phyloP scores from a whole-genome alignment of 306 rosid genomes.

The Boehmeria nivea region DNA sequence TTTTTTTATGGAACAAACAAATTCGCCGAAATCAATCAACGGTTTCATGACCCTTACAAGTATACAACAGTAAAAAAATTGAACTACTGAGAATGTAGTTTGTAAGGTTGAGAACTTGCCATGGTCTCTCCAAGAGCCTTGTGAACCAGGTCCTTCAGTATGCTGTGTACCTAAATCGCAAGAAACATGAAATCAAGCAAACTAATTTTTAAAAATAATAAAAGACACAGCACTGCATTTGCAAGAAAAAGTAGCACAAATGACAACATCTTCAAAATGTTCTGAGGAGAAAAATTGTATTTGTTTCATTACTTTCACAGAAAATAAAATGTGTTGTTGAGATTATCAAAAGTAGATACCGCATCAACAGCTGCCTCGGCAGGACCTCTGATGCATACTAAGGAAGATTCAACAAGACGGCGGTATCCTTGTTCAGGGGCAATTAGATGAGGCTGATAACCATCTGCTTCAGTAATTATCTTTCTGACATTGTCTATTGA shows the following conservation, averaged over 20 bases:
- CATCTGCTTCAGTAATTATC: conserved; percentile 46
- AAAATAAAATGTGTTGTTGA: too few species aligned
- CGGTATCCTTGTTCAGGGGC: conserved; percentile 52
- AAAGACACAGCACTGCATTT: background rate
- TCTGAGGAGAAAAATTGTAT: background rate
- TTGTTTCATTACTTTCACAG: too few species aligned
- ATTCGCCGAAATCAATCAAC: too few species aligned
- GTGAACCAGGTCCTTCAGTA: conserved; percentile 39
- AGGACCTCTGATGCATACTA: conserved; percentile 37
- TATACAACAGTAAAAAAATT: too few species aligned
- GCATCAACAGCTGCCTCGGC: conserved; percentile 47
- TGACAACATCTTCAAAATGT: background rate
- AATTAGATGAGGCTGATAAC: conserved; percentile 47
- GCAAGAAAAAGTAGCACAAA: background rate
- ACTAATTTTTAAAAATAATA: too few species aligned
- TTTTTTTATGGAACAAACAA: too few species aligned
- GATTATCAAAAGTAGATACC: conserved; percentile 11
- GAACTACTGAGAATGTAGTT: too few species aligned
- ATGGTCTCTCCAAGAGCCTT: conserved; percentile 28
- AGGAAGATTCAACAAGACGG: conserved; percentile 38
- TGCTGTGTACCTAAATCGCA: conserved; percentile 30
- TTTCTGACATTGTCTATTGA: conserved; percentile 37
- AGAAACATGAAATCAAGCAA: too few species aligned
- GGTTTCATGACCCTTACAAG: too few species aligned
- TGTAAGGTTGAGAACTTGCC: conserved; percentile 6